Conservation (phyloP, 805 yeast genomes). For the Metschnikowia kunwiensis region DNA sequence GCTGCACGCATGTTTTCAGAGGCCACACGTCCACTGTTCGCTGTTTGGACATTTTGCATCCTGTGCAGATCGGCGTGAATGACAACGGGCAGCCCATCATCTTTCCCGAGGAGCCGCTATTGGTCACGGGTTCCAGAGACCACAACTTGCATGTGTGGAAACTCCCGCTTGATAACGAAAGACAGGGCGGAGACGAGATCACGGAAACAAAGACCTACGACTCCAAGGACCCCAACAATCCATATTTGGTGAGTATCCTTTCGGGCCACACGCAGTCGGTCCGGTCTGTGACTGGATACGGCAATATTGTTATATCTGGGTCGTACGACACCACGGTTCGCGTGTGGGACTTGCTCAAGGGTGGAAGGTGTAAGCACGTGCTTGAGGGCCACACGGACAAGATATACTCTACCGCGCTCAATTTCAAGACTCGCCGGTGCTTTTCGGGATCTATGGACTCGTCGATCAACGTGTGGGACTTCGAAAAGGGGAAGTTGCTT, state of each 20-base stretch:
- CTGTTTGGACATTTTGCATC: slow-evolving; percentile 79
- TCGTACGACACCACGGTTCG: slow-evolving; percentile 87
- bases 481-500: slow-evolving; percentile 67
- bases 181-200: slow-evolving; percentile 31
- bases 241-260: slow-evolving; percentile 30
- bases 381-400: slow-evolving; percentile 82
- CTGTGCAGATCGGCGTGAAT: slow-evolving; percentile 59
- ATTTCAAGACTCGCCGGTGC: slow-evolving; percentile 71
- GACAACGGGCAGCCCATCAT: slow-evolving; percentile 54
- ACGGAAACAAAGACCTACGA: slow-evolving; percentile 35
- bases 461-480: slow-evolving; percentile 86
- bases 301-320: slow-evolving; percentile 80
- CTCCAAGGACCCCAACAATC: slow-evolving; percentile 30
- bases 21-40: slow-evolving; percentile 94
- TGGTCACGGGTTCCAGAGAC: slow-evolving; percentile 50
- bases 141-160: slow-evolving; percentile 46
- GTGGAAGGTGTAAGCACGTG: slow-evolving; percentile 68
- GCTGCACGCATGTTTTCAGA: slow-evolving; percentile 84
- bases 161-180: slow-evolving; percentile 53
- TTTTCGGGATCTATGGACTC: slow-evolving; percentile 91
- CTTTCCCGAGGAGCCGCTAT: slow-evolving; percentile 62
- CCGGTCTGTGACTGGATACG: slow-evolving; percentile 83
- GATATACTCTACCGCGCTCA: slow-evolving; percentile 86
- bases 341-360: slow-evolving; percentile 79
- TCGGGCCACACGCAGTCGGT: slow-evolving; percentile 66